These are phyloP conservation scores for Eucalyptus cloeziana DNA, from an alignment of 345 rosid species.

Conservation along the genomic window DNA sequence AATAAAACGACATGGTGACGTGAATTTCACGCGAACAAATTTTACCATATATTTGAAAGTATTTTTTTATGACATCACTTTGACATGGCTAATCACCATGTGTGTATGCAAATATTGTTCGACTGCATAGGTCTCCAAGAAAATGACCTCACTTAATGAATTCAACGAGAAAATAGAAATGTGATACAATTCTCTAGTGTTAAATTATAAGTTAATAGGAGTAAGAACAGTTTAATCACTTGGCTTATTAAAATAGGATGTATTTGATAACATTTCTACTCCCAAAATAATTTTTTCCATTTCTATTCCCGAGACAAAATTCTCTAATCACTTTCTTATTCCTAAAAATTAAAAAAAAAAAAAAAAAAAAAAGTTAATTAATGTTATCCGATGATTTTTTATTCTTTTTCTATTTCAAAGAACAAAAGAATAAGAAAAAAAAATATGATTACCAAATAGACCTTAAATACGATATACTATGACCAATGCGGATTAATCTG, in stretches of 20 bases:
- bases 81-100: accelerated
- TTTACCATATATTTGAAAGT: background rate
- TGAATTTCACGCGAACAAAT: too few species aligned
- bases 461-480: background rate
- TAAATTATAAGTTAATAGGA: background rate
- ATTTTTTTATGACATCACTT: accelerated
- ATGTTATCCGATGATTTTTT: accelerated
- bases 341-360: too few species aligned
- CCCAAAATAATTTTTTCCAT: too few species aligned
- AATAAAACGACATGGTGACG: accelerated
- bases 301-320: too few species aligned
- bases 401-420: too few species aligned
- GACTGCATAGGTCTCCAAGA: accelerated
- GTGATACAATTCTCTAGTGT: accelerated
- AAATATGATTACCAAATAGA: too few species aligned
- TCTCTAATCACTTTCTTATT: too few species aligned
- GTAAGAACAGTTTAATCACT: too few species aligned
- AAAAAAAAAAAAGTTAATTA: too few species aligned
- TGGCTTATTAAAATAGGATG: too few species aligned
- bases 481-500: background rate
- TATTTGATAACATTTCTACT: too few species aligned
- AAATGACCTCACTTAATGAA: background rate
- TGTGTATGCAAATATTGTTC: accelerated
- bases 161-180: background rate
- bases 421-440: too few species aligned